Evolutionary conservation across 129 eudicot genomes (phyloP), one percentile per base, ranked within the genome.

Genomic region (Arctium minus): DNA sequence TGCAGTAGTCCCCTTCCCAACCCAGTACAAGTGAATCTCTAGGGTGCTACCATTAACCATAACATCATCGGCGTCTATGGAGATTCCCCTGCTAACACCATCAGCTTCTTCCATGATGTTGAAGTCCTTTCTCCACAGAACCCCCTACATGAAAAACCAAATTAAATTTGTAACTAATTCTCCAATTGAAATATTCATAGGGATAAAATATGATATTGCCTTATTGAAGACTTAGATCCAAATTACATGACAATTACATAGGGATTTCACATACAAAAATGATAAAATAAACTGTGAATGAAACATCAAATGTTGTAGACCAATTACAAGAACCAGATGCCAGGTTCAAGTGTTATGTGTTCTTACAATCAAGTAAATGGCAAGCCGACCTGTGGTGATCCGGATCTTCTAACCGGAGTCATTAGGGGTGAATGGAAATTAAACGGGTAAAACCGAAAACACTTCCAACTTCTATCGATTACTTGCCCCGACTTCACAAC

Each of bases 331-430:
- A 22, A 22, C 27, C 27, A 22, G 27, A 22, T 22, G 27, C 27
- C 27, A 22, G 27, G 27, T 22, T 22, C 98, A 5, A 96, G 99
- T 82, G 99, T 96, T 2, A 96, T 96, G 99, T 96, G 99, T 87
- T 93, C 99, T 53, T 96, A 96, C 82, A 96, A 96, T 80, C 92
- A 93, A 86, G 97, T 96, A 29, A 96, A 96, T 75, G 99, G 99
- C 76, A 96, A 83, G 74, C 92, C 99, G 31, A 92, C 94, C 12
- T 96, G 99, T 84, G 99, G 94, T 33, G 98, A 96, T 79, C 87
- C 89, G 6, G 92, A 93, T 77, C 92, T 96, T 22, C 85, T 96
- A 60, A 68, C 88, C 13, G 98, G 98, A 13, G 93, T 90, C 15
- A 84, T 93, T 77, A 90, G 99, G 17, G 99, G 99, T n/a, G 86